Base-by-base conservation (phyloP, 768 basidiomycete genomes). In the Tylopilus plumbeoviolaceoides region DNA sequence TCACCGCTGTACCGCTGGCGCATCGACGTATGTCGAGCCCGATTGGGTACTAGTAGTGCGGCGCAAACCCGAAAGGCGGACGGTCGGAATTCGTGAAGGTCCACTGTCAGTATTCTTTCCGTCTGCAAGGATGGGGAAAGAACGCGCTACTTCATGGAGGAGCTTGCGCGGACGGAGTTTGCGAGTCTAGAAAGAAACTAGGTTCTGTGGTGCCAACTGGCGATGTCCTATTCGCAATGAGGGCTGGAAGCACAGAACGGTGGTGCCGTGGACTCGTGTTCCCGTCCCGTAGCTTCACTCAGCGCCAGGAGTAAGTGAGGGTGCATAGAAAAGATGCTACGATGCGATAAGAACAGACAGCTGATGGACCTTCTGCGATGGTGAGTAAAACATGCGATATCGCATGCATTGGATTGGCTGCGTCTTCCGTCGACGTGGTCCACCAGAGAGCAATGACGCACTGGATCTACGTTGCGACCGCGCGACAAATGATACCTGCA, bases 321-420 rank as follows among this genome's bases (percentile, higher is more conserved):
- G 39, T 15, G 18, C 8, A 40, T 23, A 45, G 43, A 31, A 51
- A 53, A 53, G 53, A 56, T 52, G 50, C 50, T 41, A 52, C 55
- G 57, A 63, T 57, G 58, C 58, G 63, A 58, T 62, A 60, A 51
- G 45, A 57, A 50, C 38, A 54, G 50, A 41, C 50, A 36, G 44
- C 51, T 30, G 48, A 28, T 57, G 25, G 8, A 51, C 54, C 51
- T 50, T 46, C 53, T 56, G 55, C 50, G 53, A 58, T 52, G 49
- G 25, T n/a, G 50, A 54, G 58, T 61, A 58, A 62, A 55, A 62
- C 56, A 61, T 69, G 64, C 56, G 57, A 59, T 60, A 67, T 51
- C 63, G 59, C 61, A 18, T 38, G 38, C 6, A 38, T 10, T 18
- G 38, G 38, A 38, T 38, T 38, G 38, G 38, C 38, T 38, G 38